Evolutionary conservation across 1,284 basidiomycete genomes (phyloP).

Genomic region (Marasmius fiardii): DNA sequence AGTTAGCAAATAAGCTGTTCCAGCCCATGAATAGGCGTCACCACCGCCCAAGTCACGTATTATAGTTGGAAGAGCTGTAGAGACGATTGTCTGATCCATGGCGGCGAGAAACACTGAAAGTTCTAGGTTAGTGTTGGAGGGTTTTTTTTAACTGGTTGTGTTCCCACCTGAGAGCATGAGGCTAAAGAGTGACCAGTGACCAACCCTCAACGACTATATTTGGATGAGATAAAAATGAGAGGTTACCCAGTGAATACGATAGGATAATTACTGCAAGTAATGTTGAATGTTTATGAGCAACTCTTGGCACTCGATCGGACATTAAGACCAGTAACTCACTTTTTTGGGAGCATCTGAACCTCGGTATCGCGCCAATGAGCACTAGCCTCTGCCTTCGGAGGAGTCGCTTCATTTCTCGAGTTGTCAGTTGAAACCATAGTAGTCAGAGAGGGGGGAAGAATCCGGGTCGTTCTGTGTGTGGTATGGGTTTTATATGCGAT

Average conservation of each 20-base stretch:
- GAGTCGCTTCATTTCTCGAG: not conserved
- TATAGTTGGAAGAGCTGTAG: conserved; percentile 27
- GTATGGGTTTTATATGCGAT: too few relatives aligned
- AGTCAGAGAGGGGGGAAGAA: not conserved
- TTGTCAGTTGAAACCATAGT: not conserved
- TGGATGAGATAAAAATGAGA: not conserved
- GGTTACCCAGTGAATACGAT: not conserved
- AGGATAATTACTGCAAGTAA: not conserved
- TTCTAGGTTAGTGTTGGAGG: not conserved
- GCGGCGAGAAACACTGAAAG: conserved; percentile 26
- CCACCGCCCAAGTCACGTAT: conserved; percentile 28
- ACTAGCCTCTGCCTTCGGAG: not conserved
- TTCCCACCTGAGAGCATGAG: not conserved
- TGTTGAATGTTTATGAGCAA: too few relatives aligned
- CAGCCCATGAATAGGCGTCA: conserved; percentile 21
- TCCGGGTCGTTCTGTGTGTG: too few relatives aligned
- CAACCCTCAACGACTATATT: not conserved
- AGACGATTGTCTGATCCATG: conserved; percentile 32
- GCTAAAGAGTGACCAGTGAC: not conserved
- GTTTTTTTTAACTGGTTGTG: not conserved
- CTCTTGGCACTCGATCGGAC: too few relatives aligned
- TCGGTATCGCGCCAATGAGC: not conserved
- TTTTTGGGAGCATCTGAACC: conserved; percentile 1
- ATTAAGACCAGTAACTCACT: not conserved
- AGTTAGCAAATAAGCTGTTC: conserved; percentile 30